Conservation (phyloP, 148 eudicot species). For the Nyssa sinensis region DNA sequence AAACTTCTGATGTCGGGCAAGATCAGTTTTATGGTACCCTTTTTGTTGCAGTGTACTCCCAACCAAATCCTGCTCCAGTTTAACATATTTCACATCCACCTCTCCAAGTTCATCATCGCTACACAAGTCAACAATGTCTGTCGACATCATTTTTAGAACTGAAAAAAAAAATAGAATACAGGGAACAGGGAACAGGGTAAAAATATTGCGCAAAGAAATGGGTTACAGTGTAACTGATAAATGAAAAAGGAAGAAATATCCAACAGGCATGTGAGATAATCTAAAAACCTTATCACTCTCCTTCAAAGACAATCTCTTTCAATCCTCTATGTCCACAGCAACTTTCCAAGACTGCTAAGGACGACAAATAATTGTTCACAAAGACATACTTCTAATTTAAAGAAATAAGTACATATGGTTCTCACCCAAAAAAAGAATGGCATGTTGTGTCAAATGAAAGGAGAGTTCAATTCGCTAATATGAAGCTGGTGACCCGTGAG, state of each 20-base stretch:
- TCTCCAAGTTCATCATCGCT: conserved; percentile 35
- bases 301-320: too few species aligned
- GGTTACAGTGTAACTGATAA: neutral
- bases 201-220: neutral
- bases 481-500: too few species aligned
- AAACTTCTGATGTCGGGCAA: conserved; percentile 7
- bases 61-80: conserved; percentile 33
- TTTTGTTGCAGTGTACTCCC: conserved; percentile 23
- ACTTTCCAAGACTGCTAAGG: too few species aligned
- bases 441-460: too few species aligned
- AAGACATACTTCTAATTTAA: too few species aligned
- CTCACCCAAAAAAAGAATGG: too few species aligned
- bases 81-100: conserved; percentile 35
- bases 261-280: neutral
- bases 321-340: too few species aligned
- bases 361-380: too few species aligned
- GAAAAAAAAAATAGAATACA: conserved; percentile 1
- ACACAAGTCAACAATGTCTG: conserved; percentile 15
- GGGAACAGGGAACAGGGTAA: neutral
- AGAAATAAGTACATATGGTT: too few species aligned
- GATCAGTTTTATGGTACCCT: conserved; percentile 19
- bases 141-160: conserved; percentile 8
- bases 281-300: too few species aligned
- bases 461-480: too few species aligned
- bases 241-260: neutral